Conservation (phyloP, 805 yeast species). For the Candida saitoana region DNA sequence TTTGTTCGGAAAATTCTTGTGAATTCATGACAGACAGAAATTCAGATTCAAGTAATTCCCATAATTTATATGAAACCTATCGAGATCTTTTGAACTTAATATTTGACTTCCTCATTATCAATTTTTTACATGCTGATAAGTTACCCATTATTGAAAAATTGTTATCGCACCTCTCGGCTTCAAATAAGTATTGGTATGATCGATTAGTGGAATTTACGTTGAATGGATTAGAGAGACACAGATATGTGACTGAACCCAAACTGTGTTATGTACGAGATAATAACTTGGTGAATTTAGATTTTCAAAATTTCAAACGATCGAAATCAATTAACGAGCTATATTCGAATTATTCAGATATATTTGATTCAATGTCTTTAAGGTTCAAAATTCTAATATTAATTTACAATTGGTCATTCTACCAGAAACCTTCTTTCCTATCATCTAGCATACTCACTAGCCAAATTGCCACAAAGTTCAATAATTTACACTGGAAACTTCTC, state of each 20-base stretch:
- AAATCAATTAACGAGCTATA: constrained; percentile 5
- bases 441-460: constrained; percentile 11
- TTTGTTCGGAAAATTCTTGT: constrained; percentile 29
- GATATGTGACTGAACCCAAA: constrained; percentile 12
- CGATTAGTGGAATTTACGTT: constrained; percentile 24
- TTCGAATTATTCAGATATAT: constrained; percentile 18
- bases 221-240: constrained; percentile 21
- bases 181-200: constrained; percentile 25
- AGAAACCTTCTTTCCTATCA: constrained; percentile 9
- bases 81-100: constrained; percentile 15
- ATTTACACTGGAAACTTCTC: constrained; percentile 9
- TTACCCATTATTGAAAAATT: constrained; percentile 9
- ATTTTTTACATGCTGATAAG: constrained; percentile 7
- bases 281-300: constrained; percentile 18
- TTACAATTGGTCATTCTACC: constrained; percentile 15
- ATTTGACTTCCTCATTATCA: constrained; percentile 17
- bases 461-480: constrained; percentile 9
- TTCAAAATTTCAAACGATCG: constrained; percentile 10
- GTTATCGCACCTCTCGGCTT: constrained; percentile 19
- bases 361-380: constrained; percentile 26
- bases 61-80: constrained; percentile 22
- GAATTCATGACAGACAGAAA: constrained; percentile 16
- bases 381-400: constrained; percentile 16
- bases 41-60: constrained; percentile 17
- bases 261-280: constrained; percentile 26